Evolutionary conservation across 2,329 filamentous ascomycete genomes (phyloP).

Genomic region (Hortaea sp.): DNA sequence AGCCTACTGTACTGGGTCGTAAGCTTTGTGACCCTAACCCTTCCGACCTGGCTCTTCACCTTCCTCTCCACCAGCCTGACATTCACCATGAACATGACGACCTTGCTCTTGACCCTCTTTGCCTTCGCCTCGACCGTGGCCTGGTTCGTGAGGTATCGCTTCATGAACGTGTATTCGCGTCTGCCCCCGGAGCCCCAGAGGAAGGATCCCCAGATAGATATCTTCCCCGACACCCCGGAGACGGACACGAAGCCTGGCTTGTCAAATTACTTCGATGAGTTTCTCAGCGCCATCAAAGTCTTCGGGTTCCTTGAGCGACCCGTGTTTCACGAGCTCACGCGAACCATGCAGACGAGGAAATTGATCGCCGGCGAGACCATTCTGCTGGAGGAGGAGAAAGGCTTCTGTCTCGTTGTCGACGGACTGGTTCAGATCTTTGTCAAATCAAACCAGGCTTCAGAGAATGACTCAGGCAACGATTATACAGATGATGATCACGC

Average conservation of each 20-base stretch:
- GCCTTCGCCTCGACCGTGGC: conserved; percentile 73
- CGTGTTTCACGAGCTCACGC: conserved; percentile 93
- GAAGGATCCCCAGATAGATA: conserved; percentile 88
- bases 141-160: conserved; percentile 92
- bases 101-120: conserved; percentile 71
- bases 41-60: conserved; percentile 82
- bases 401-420: conserved; percentile 94
- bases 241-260: conserved; percentile 82
- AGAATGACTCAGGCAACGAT: conserved; percentile 29
- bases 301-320: conserved; percentile 95
- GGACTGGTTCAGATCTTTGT: conserved; percentile 96
- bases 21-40: conserved; percentile 75
- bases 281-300: conserved; percentile 95
- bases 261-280: conserved; percentile 95
- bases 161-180: conserved; percentile 92
- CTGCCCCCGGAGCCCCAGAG: conserved; percentile 89
- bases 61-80: conserved; percentile 88
- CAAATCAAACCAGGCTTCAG: conserved; percentile 60
- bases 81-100: conserved; percentile 97
- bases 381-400: conserved; percentile 92
- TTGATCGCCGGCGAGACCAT: conserved; percentile 93
- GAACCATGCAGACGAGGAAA: conserved; percentile 96
- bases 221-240: conserved; percentile 89
- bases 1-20: conserved; percentile 65
- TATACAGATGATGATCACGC: conserved; percentile 38